Percentiles rank a stretch among this genome's conserved stretches.
Conservation (phyloP, 2,329 filamentous ascomycete species). For the Sclerotinia subarctica region DNA sequence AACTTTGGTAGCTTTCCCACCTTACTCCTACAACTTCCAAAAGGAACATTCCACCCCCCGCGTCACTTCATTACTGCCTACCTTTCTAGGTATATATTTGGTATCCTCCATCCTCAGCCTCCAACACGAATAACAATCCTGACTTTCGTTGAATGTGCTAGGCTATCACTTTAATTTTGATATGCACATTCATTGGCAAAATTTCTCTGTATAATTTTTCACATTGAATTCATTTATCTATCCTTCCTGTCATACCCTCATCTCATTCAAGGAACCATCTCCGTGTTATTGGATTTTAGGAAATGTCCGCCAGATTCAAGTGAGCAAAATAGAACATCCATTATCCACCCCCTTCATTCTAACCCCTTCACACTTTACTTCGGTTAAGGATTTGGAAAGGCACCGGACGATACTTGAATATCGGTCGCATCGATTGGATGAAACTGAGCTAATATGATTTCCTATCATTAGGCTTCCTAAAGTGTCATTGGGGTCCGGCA, state of each 20-base stretch:
- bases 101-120: constrained; percentile 7
- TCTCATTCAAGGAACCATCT: constrained; percentile 24
- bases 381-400: not conserved
- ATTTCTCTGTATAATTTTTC: constrained; percentile 2
- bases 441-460: constrained; percentile 25
- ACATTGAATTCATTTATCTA: not conserved
- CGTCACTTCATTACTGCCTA: not conserved
- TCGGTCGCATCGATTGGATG: not conserved
- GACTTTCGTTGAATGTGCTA: not conserved
- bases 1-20: too few relatives aligned
- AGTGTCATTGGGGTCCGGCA: constrained; percentile 35
- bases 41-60: constrained; percentile 7
- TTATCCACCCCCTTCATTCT: not conserved
- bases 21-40: not conserved
- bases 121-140: not conserved
- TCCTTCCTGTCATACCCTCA: not conserved
- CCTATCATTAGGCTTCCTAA: constrained; percentile 32
- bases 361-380: not conserved
- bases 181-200: not conserved
- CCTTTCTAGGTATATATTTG: not conserved
- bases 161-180: not conserved
- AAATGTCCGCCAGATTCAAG: constrained; percentile 37
- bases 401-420: not conserved
- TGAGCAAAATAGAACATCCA: constrained; percentile 25
- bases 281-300: constrained; percentile 24